Percentiles rank a stretch among this genome's conserved stretches.
Conservation (phyloP, 352 stramenopile species). For the Pilasporangium apinafurcum region DNA sequence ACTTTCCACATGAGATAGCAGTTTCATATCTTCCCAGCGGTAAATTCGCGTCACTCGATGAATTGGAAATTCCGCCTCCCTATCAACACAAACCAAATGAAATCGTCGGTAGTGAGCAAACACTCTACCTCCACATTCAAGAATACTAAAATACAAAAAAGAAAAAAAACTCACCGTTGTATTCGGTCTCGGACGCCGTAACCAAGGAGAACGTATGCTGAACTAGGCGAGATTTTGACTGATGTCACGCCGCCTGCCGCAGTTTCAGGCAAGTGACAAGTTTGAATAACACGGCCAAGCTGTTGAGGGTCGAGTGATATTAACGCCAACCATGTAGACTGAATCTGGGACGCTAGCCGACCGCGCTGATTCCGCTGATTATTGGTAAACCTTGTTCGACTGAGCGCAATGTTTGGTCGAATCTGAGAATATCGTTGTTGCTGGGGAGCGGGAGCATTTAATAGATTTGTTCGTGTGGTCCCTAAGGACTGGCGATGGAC, state of each 20-base stretch:
- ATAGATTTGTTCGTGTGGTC: constrained; percentile 10
- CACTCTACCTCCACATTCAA: constrained; percentile 3
- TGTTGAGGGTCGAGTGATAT: constrained; percentile 79
- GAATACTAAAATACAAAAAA: not conserved
- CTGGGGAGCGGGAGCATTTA: constrained; percentile 12
- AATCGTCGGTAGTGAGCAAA: constrained; percentile 1
- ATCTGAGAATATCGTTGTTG: constrained; percentile 79
- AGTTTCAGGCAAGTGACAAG: constrained; percentile 72
- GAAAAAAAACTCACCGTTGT: constrained; percentile 42
- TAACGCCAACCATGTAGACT: constrained; percentile 82
- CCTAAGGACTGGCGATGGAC: constrained; percentile 17
- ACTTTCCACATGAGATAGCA: constrained; percentile 81
- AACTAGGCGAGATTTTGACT: constrained; percentile 86
- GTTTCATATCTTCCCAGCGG: constrained; percentile 84
- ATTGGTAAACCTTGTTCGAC: constrained; percentile 65
- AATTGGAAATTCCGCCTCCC: constrained; percentile 73
- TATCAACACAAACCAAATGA: constrained; percentile 11
- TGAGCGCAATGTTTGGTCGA: constrained; percentile 79
- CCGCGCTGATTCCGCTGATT: constrained; percentile 70
- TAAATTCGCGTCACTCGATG: constrained; percentile 87
- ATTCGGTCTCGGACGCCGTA: constrained; percentile 83
- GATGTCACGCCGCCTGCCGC: constrained; percentile 83
- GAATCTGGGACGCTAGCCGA: constrained; percentile 67
- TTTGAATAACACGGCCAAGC: constrained; percentile 75
- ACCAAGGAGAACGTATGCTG: constrained; percentile 77